Evolutionary conservation across 306 rosid species (phyloP).

Genomic region (Canavalia gladiata): DNA sequence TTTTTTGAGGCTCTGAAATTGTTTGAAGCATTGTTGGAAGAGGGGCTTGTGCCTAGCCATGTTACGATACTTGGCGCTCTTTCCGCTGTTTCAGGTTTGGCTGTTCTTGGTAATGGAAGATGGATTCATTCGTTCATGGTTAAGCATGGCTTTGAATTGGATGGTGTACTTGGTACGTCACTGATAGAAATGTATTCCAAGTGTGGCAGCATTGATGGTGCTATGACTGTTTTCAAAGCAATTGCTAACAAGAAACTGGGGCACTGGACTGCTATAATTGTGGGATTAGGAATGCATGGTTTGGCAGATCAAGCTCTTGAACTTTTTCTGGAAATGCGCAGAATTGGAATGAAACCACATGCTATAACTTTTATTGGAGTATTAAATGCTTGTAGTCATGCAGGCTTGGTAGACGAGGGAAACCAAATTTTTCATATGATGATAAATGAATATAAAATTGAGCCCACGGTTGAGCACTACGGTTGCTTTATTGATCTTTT

Average conservation of each 20-base stretch:
- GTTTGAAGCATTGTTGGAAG: slow-evolving; percentile 56
- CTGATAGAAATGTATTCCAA: slow-evolving; percentile 69
- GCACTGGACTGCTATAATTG: slow-evolving; percentile 69
- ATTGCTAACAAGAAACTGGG: slow-evolving; percentile 61
- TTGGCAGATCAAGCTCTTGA: slow-evolving; percentile 62
- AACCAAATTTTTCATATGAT: slow-evolving; percentile 56
- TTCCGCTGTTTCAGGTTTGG: slow-evolving; percentile 62
- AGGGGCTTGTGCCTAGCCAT: slow-evolving; percentile 55
- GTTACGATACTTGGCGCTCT: slow-evolving; percentile 60
- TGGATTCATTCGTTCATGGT: slow-evolving; percentile 66
- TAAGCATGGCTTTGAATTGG: slow-evolving; percentile 55
- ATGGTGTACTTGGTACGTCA: slow-evolving; percentile 67
- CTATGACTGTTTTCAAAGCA: slow-evolving; percentile 52
- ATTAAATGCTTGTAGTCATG: slow-evolving; percentile 73
- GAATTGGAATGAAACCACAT: slow-evolving; percentile 59
- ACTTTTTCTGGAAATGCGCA: slow-evolving; percentile 58
- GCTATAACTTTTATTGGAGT: slow-evolving; percentile 69
- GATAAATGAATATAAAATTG: slow-evolving; percentile 60
- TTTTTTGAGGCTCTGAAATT: slow-evolving; percentile 56
- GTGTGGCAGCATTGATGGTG: slow-evolving; percentile 66
- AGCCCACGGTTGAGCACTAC: slow-evolving; percentile 69
- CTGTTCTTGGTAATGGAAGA: slow-evolving; percentile 60
- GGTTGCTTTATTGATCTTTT: slow-evolving; percentile 69
- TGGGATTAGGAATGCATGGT: slow-evolving; percentile 73
- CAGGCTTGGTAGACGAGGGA: slow-evolving; percentile 66